These are phyloP conservation scores for Podospora conica DNA, from an alignment of 495 filamentous ascomycete species.

Conservation along the genomic window DNA sequence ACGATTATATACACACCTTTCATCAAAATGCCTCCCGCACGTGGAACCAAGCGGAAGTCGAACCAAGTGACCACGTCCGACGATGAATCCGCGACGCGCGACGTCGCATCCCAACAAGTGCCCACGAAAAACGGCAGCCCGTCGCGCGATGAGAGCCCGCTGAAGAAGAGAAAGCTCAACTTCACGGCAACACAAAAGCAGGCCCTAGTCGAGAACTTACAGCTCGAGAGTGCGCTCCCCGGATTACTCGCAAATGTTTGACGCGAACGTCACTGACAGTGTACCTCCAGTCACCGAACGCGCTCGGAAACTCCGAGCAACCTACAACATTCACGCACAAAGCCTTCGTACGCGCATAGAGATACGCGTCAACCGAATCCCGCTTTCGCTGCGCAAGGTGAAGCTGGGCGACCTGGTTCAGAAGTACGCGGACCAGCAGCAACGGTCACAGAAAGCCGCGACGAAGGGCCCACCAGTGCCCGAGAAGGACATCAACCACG, in stretches of 20 bases:
- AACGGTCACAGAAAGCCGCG: constrained; percentile 13
- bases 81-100: constrained; percentile 25
- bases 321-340: constrained; percentile 82
- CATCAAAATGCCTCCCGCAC: constrained; percentile 47
- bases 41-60: constrained; percentile 57
- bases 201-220: constrained; percentile 83
- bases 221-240: constrained; percentile 71
- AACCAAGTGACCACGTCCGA: constrained; percentile 36
- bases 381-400: constrained; percentile 65
- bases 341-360: constrained; percentile 81
- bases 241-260: neutral
- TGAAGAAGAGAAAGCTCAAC: constrained; percentile 52
- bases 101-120: constrained; percentile 31
- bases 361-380: constrained; percentile 91
- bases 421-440: constrained; percentile 27
- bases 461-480: constrained; percentile 28
- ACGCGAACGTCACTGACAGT: constrained; percentile 18
- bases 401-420: constrained; percentile 79
- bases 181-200: constrained; percentile 79
- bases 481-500: constrained; percentile 24
- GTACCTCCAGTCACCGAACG: constrained; percentile 71
- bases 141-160: constrained; percentile 50
- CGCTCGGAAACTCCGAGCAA: constrained; percentile 81
- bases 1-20: constrained; percentile 6
- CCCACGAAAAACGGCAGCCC: constrained; percentile 37